These are phyloP conservation scores for Xerocomus potaroensis DNA, from an alignment of 768 basidiomycete genomes.

Conservation along the genomic window DNA sequence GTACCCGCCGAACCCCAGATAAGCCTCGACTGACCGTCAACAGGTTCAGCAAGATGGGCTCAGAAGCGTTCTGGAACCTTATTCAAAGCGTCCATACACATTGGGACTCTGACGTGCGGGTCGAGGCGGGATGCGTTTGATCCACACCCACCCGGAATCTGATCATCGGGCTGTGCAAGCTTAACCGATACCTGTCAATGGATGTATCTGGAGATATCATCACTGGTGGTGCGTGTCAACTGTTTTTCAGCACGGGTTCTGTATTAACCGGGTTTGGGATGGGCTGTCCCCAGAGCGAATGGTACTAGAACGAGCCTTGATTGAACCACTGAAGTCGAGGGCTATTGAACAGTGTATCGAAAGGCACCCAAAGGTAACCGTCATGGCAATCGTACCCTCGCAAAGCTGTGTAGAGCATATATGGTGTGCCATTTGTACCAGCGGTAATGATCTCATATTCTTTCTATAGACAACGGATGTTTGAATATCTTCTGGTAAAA, in stretches of 20 bases:
- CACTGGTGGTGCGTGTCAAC: slow-evolving; percentile 37
- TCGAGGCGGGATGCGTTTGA: slow-evolving; percentile 18
- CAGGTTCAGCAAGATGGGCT: slow-evolving; percentile 34
- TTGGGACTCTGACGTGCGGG: slow-evolving; percentile 40
- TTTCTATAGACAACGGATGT: too few relatives aligned
- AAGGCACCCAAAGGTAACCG: slow-evolving; percentile 51
- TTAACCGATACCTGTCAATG: too few relatives aligned
- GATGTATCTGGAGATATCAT: slow-evolving; percentile 40
- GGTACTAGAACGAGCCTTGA: slow-evolving; percentile 46
- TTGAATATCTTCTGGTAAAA: too few relatives aligned
- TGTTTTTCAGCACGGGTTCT: slow-evolving; percentile 15
- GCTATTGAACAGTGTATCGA: slow-evolving; percentile 47
- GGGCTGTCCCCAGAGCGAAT: slow-evolving; percentile 42
- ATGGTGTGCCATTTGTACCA: slow-evolving; percentile 44
- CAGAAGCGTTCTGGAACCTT: slow-evolving; percentile 36
- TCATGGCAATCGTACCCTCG: slow-evolving; percentile 42
- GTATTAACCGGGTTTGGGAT: slow-evolving; percentile 36
- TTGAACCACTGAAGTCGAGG: slow-evolving; percentile 45
- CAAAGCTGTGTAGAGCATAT: slow-evolving; percentile 48
- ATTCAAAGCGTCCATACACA: slow-evolving; percentile 40
- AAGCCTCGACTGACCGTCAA: slow-evolving; percentile 33
- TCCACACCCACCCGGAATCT: slow-evolving; percentile 41
- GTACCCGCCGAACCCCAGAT: slow-evolving; percentile 49
- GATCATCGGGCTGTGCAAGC: too few relatives aligned
- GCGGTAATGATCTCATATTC: slow-evolving; percentile 34